Evolutionary conservation across 371 early-diverging fungal genomes (phyloP).

Genomic region (Apophysomyces ossiformis): DNA sequence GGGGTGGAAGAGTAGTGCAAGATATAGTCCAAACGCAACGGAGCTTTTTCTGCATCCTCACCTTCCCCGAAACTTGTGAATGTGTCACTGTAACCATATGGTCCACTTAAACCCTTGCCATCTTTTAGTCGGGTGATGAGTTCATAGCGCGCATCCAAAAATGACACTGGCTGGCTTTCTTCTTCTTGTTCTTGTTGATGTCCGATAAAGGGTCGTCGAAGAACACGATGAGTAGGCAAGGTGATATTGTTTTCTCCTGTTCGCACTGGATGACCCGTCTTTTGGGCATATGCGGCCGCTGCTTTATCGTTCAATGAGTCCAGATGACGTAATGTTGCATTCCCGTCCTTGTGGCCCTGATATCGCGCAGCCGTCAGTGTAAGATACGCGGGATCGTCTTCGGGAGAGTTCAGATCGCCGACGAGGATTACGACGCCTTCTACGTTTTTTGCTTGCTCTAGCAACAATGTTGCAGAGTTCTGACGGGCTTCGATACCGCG

Average conservation of each 20-base stretch:
- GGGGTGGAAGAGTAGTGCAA: constrained; percentile 25
- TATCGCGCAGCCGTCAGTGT: constrained; percentile 31
- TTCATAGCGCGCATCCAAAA: constrained; percentile 41
- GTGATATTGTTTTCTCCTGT: constrained; percentile 33
- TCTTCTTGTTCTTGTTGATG: constrained; percentile 22
- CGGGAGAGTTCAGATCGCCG: constrained; percentile 50
- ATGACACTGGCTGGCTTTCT: constrained; percentile 19
- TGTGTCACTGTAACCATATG: constrained; percentile 47
- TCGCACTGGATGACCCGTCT: constrained; percentile 33
- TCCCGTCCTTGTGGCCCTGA: constrained; percentile 15
- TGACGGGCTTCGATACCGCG: constrained; percentile 32
- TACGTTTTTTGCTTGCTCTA: constrained; percentile 14
- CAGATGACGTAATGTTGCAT: constrained; percentile 35
- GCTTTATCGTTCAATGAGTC: constrained; percentile 29
- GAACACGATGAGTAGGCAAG: constrained; percentile 49
- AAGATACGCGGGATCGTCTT: constrained; percentile 40
- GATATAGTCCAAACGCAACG: constrained; percentile 48
- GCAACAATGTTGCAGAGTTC: constrained; percentile 27
- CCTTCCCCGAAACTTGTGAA: constrained; percentile 53
- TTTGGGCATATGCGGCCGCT: constrained; percentile 20
- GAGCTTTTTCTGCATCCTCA: constrained; percentile 35
- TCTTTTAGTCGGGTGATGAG: constrained; percentile 31
- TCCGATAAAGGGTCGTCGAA: constrained; percentile 34
- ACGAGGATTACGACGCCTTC: constrained; percentile 25
- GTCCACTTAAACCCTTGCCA: constrained; percentile 37